Evolutionary conservation across 768 basidiomycete species (phyloP), one percentile per base, ranked within the genome.

Genomic region (Boletus tomentosulus): DNA sequence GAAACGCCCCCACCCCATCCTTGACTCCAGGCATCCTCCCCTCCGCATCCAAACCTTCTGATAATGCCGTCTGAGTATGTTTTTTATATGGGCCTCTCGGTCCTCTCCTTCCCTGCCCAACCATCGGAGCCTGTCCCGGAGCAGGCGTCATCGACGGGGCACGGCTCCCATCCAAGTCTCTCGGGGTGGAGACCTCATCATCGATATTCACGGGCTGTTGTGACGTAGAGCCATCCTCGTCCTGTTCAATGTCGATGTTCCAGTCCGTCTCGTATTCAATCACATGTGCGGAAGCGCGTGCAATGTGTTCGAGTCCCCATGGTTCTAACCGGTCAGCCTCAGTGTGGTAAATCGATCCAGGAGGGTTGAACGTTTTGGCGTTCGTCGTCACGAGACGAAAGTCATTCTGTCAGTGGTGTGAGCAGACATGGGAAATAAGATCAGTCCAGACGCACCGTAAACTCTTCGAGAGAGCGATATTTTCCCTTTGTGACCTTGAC

Each of bases 211-310:
- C 35, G 55, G 42, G 61, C 3, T 27, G 52, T 16, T 65, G 65
- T 8, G 62, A 56, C 1, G 68, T 41, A 7, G 51, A 60, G 3
- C 59, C 64, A 3, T 71, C 74, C 10, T 75, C 86, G 38, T 87
- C 87, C 34, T 78, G 80, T 62, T 88, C 88, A 9, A 87, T 73
- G 49, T 92, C 88, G 53, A 90, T 85, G 60, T 87, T 89, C 88
- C 88, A 90, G 65, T 89, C 86, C 1, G 85, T 83, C 71, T 90
- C 88, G 64, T 85, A 86, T 52, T 90, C 87, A 53, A 90, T 88
- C 39, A 90, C 89, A 15, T 83, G 86, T 0, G 81, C 73, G 2
- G 87, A 76, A 0, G 85, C 86, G 57, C 84, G 85, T 44, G 78
- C 65, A 61, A 92, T 89, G 58, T 87, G 86, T 7, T 91, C 87